Base-by-base conservation (phyloP, 2,329 filamentous ascomycete species). In the Hypoxylon sp. region DNA sequence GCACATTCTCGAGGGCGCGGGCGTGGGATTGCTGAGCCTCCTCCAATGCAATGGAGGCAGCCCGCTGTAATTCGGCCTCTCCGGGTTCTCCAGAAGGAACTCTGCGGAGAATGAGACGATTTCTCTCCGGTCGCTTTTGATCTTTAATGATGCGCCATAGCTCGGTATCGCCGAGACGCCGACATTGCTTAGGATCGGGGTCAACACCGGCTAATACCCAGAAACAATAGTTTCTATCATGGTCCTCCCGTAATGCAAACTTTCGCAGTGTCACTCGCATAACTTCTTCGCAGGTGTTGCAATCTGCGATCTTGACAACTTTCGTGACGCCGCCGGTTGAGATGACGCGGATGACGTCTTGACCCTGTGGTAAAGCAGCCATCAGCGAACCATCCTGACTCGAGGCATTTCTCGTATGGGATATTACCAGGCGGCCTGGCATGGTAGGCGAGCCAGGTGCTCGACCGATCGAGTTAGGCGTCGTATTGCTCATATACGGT, bases 141-240 rank as follows among this genome's bases (percentile, higher is more conserved):
- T 97, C 94, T 75, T 93, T 94, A 80, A 97, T 97, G 60, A 98
- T 93, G 67, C 93, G 90, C 86, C 96, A 92, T 10, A 99, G 84
- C 78, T 99, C 96, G 3, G 89, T 91, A 75, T 99, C 96, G 35
- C 91, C 91, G 42, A 98, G 85, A 54, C 93, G 90, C 67, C 94
- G 90, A 78, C 93, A 97, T 76, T 94, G 90, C 54, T 87, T 88
- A 31, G 93, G 91, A 73, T 96, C 91, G 1, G 94, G 91, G 52
- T 98, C 93, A 42, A 93, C 84, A 55, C 94, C 95, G 72, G 93
- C 91, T 65, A 98, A 85, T 0, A 97, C 91, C 85, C 96, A 98
- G 82, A 99, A 98, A 83, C 94, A 98, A 82, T 97, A 98, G 76
- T 97, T 97, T 75, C 94, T 89, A 78, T 96, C 92, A 75, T 98